These are phyloP conservation scores for Euphorbia tirucalli DNA, from an alignment of 345 rosid species.

Conservation along the genomic window DNA sequence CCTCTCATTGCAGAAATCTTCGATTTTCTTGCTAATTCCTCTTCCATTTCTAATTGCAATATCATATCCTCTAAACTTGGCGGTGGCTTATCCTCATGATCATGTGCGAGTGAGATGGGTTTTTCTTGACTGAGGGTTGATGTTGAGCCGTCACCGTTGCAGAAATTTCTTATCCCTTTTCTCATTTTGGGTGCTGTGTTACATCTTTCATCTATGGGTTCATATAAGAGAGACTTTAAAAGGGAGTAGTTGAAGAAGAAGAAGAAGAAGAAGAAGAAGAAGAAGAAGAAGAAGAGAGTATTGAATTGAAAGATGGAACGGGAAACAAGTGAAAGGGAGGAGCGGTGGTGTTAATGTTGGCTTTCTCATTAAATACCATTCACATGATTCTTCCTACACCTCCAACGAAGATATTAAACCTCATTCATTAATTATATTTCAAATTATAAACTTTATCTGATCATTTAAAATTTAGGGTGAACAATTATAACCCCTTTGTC, in stretches of 20 bases:
- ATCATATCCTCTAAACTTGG: conserved; percentile 84
- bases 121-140: conserved; percentile 59
- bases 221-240: too few relatives aligned
- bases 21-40: conserved; percentile 54
- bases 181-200: conserved; percentile 69
- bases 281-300: neutral
- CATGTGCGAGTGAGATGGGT: neutral
- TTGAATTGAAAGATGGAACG: neutral
- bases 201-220: too few relatives aligned
- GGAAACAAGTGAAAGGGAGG: conserved; percentile 20
- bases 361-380: neutral
- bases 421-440: too few relatives aligned
- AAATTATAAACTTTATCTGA: too few relatives aligned
- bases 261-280: conserved; percentile 41
- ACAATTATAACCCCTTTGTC: too few relatives aligned
- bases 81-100: neutral
- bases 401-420: too few relatives aligned
- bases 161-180: conserved; percentile 57
- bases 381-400: neutral
- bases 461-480: too few relatives aligned
- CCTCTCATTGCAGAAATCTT: too few relatives aligned
- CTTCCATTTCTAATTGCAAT: conserved; percentile 73
- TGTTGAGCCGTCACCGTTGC: conserved; percentile 64
- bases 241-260: conserved; percentile 50
- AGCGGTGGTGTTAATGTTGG: conserved; percentile 21